Evolutionary conservation across 2,329 filamentous ascomycete species (phyloP).

Genomic region (Triangularia verruculosa): DNA sequence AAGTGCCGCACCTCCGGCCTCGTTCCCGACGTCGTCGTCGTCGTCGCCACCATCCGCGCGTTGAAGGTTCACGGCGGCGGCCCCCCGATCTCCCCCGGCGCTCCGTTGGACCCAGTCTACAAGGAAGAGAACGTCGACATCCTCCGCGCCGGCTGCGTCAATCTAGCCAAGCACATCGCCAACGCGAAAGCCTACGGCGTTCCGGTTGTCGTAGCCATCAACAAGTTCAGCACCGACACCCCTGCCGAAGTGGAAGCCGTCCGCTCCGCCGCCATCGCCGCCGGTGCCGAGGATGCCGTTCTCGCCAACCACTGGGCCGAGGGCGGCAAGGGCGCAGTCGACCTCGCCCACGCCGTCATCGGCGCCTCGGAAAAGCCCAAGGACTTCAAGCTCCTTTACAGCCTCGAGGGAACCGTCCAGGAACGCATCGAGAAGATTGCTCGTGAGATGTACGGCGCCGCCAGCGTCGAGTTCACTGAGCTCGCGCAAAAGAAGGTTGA

Average conservation of each 20-base stretch:
- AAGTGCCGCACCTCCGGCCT: slow-evolving; percentile 96
- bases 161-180: slow-evolving; percentile 90
- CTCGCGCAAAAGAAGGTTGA: slow-evolving; percentile 95
- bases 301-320: slow-evolving; percentile 96
- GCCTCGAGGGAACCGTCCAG: slow-evolving; percentile 73
- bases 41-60: slow-evolving; percentile 92
- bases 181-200: slow-evolving; percentile 89
- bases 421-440: slow-evolving; percentile 87
- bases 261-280: slow-evolving; percentile 84
- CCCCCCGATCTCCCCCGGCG: slow-evolving; percentile 87
- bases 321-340: slow-evolving; percentile 84
- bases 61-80: slow-evolving; percentile 96
- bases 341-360: slow-evolving; percentile 84
- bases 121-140: slow-evolving; percentile 90
- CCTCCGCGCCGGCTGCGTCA: slow-evolving; percentile 84
- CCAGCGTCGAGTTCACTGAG: slow-evolving; percentile 86
- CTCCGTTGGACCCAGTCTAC: slow-evolving; percentile 82
- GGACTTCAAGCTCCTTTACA: slow-evolving; percentile 85
- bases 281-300: slow-evolving; percentile 91
- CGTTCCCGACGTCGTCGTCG: slow-evolving; percentile 86
- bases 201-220: slow-evolving; percentile 94
- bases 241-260: slow-evolving; percentile 87
- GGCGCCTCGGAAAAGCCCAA: slow-evolving; percentile 78
- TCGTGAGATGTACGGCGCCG: slow-evolving; percentile 90
- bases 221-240: slow-evolving; percentile 92